Evolutionary conservation across 169 alveolate species (phyloP), one percentile per base, ranked within the genome.

Genomic region (Cryptosporidium meleagridis): DNA sequence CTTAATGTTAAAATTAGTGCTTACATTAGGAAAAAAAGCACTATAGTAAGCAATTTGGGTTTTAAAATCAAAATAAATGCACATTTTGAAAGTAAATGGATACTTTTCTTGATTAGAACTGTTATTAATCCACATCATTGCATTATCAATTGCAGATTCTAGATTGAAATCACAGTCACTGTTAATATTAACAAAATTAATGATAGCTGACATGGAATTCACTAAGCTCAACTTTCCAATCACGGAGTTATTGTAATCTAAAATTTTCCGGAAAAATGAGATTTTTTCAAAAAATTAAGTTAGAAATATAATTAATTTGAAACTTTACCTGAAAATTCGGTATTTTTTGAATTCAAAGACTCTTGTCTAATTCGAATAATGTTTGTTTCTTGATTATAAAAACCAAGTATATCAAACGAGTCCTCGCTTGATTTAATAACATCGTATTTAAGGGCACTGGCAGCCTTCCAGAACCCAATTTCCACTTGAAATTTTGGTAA

Each of bases 401-500:
- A 80, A 2, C 80, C 89, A 37, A 58, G 35, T 16, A 80, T 80
- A 23, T 80, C 67, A 41, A 62, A 41, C 16, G 55, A 62, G 26
- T 44, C 45, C 23, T 80, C 67, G 23, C 62, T 61, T 8, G 59
- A 67, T 62, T 65, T 80, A n/a, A 80, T 62, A 6, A 44, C 68
- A 37, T 80, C 65, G 18, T 62, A 80, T 48, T 80, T 80, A 6
- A 65, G 18, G 37, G 62, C 23, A 51, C 39, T 62, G 18, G 75
- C 61, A 14, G 35, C 29, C 62, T 80, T 80, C 89, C 89, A 80
- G 41, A 80, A 80, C 31, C 68, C 68, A n/a, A 80, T 53, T 41
- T 80, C 89, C 10, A 80, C 45, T 62, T 62, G 69, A 21, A 62
- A 37, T 23, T 59, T 80, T 26, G 89, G 89, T 3, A 80, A 45